A percentile compares a stretch with the other conserved stretches of the same genome.
Conservation (phyloP, 768 basidiomycete genomes). For the Pseudohyphozyma bogoriensis region DNA sequence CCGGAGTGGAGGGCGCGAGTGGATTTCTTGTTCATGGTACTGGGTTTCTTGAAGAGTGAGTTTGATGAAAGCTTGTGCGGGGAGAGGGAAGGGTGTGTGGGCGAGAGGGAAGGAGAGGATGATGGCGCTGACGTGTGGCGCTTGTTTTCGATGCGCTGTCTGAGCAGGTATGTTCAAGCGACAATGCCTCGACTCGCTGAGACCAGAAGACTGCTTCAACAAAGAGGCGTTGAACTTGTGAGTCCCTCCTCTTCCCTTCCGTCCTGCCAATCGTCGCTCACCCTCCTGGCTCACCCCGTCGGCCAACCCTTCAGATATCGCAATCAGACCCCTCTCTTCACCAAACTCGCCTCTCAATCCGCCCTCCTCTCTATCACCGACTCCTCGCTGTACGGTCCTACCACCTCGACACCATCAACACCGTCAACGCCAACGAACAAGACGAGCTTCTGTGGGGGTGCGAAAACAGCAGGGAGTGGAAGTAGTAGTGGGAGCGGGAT, state of each 20-base stretch:
- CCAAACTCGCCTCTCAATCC: conserved; percentile 22
- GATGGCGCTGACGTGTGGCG: too few relatives aligned
- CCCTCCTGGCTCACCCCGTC: not conserved
- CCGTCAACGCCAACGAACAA: too few relatives aligned
- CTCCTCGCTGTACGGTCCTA: conserved; percentile 1
- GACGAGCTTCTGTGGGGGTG: too few relatives aligned
- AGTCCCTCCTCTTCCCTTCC: not conserved
- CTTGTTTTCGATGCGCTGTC: too few relatives aligned
- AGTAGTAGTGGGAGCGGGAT: not conserved
- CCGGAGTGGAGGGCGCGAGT: conserved; percentile 14
- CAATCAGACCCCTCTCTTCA: conserved; percentile 12
- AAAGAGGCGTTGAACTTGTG: conserved; percentile 18
- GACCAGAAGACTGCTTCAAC: conserved; percentile 12
- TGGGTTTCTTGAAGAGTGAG: conserved; percentile 19
- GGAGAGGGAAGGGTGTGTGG: too few relatives aligned
- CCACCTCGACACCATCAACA: not conserved
- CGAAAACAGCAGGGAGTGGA: too few relatives aligned
- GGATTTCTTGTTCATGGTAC: conserved; percentile 15
- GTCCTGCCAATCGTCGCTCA: not conserved
- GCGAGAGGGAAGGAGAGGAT: too few relatives aligned
- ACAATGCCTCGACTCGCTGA: conserved; percentile 9
- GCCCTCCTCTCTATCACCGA: conserved; percentile 7
- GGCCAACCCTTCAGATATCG: too few relatives aligned
- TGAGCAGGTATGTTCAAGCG: conserved; percentile 20
- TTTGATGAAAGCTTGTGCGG: too few relatives aligned